Evolutionary conservation across 208 protist genomes (phyloP).

Genomic region (Angomonas deanei): DNA sequence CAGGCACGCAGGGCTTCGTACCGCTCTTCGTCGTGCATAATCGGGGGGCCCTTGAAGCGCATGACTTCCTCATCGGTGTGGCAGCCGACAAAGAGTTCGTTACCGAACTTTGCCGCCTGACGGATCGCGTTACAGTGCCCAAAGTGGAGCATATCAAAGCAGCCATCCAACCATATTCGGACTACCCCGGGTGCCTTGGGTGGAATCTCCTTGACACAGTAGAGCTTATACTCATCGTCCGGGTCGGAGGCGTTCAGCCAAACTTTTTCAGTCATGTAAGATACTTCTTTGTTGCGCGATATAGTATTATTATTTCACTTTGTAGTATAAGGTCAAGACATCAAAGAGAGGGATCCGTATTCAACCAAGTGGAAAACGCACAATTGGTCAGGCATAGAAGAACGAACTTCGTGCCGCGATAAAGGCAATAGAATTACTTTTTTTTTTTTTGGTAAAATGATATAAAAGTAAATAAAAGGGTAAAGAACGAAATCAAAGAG

Average conservation of each 20-base stretch:
- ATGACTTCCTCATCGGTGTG: slow-evolving; percentile 96
- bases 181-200: slow-evolving; percentile 63
- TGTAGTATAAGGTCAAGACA: neutral
- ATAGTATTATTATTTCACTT: no score
- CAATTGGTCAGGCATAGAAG: no score
- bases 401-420: neutral
- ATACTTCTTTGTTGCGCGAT: no score
- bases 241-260: slow-evolving; percentile 70
- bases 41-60: slow-evolving; percentile 94
- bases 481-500: neutral
- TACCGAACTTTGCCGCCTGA: slow-evolving; percentile 85
- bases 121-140: slow-evolving; percentile 86
- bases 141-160: slow-evolving; percentile 91
- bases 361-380: no score
- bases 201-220: slow-evolving; percentile 29
- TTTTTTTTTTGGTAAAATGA: slow-evolving; percentile 3
- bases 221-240: slow-evolving; percentile 58
- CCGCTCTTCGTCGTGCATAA: slow-evolving; percentile 96
- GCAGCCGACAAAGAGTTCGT: slow-evolving; percentile 95
- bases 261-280: slow-evolving; percentile 35
- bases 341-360: no score
- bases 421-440: neutral
- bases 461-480: slow-evolving; percentile 6
- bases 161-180: slow-evolving; percentile 87
- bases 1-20: slow-evolving; percentile 93